Evolutionary conservation across 768 basidiomycete species (phyloP).

Genomic region (Hebeloma cylindrosporum): DNA sequence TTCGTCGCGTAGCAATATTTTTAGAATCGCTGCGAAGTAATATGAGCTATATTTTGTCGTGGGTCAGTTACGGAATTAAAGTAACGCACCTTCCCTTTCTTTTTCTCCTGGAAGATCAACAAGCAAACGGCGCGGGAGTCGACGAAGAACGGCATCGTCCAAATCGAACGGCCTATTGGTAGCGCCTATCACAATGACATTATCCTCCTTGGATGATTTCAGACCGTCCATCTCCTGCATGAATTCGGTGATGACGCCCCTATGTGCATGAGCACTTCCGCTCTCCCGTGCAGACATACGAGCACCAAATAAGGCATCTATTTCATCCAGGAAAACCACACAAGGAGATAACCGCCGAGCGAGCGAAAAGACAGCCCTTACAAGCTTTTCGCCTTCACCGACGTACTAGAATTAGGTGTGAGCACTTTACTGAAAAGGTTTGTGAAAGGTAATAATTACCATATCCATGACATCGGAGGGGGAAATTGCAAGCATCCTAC

Average conservation of each 20-base stretch:
- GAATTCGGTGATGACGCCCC: conserved; percentile 88
- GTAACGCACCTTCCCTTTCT: conserved; percentile 75
- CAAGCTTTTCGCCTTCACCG: conserved; percentile 88
- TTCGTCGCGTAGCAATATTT: conserved; percentile 86
- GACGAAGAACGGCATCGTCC: conserved; percentile 88
- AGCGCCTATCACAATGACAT: conserved; percentile 89
- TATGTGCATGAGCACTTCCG: conserved; percentile 79
- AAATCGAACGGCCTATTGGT: conserved; percentile 91
- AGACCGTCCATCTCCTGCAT: conserved; percentile 98
- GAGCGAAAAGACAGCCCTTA: conserved; percentile 84
- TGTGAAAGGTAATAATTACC: conserved; percentile 43
- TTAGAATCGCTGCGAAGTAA: conserved; percentile 67
- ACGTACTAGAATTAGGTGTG: conserved; percentile 56
- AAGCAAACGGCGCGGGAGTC: conserved; percentile 81
- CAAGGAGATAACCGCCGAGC: conserved; percentile 86
- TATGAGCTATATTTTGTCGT: conserved; percentile 7
- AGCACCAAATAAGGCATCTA: conserved; percentile 90
- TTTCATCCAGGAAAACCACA: conserved; percentile 93
- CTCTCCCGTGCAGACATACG: conserved; percentile 75
- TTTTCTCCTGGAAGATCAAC: conserved; percentile 87
- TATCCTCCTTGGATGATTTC: conserved; percentile 73
- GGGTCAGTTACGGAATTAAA: not conserved
- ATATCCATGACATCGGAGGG: conserved; percentile 97
- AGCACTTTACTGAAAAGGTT: conserved; percentile 1
- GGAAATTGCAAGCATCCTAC: conserved; percentile 86